These are phyloP conservation scores for Scalesia atractyloides DNA, from an alignment of 129 eudicot genomes.

Conservation along the genomic window DNA sequence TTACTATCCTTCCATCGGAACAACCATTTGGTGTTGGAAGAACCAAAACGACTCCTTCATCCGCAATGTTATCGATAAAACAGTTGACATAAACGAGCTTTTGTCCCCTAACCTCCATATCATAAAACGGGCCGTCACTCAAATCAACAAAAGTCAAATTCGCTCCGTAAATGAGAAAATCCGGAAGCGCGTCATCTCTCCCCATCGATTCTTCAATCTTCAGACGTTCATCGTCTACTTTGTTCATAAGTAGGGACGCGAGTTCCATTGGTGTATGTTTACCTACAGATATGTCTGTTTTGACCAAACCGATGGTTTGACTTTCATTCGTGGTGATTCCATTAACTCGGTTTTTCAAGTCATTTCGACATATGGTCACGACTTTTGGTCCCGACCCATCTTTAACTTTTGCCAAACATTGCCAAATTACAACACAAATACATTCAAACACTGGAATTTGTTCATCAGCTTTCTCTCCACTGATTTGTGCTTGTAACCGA, in stretches of 20 bases:
- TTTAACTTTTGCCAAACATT: constrained; percentile 42
- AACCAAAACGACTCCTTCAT: constrained; percentile 69
- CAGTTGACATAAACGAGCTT: constrained; percentile 50
- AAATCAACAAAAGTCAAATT: constrained; percentile 65
- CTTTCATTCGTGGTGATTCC: constrained; percentile 34
- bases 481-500: constrained; percentile 41
- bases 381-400: constrained; percentile 28
- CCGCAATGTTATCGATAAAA: constrained; percentile 60
- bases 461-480: not conserved
- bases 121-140: constrained; percentile 51
- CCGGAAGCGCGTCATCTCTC: constrained; percentile 35
- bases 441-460: constrained; percentile 53
- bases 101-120: constrained; percentile 47
- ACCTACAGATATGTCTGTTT: constrained; percentile 28
- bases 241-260: constrained; percentile 39
- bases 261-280: constrained; percentile 35
- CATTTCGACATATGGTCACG: constrained; percentile 53
- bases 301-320: constrained; percentile 49
- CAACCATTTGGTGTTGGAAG: constrained; percentile 44
- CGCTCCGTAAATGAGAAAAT: constrained; percentile 59
- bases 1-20: constrained; percentile 42
- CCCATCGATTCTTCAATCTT: constrained; percentile 47
- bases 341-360: constrained; percentile 6
- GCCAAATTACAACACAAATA: constrained; percentile 63
- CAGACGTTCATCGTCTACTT: constrained; percentile 34